phyloP scores from a whole-genome alignment of 139 green algal species.

The Spirogloea muscicola region DNA sequence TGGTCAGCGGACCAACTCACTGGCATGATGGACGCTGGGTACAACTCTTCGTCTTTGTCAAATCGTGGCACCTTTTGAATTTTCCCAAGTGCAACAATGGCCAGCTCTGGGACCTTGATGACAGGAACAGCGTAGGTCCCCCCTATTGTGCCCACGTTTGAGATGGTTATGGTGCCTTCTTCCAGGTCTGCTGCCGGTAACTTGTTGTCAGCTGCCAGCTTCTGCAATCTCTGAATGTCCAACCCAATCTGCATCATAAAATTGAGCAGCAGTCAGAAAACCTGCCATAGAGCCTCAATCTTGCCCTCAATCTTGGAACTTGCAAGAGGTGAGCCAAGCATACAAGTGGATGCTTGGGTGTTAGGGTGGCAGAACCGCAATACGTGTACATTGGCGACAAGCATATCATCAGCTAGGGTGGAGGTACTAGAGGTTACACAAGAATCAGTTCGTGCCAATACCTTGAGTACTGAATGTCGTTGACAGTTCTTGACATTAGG shows the following conservation, averaged over 20 bases:
- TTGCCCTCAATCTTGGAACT: no score
- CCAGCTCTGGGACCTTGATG: constrained; percentile 66
- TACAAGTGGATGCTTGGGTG: no score
- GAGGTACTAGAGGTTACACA: no score
- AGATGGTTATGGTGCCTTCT: constrained; percentile 77
- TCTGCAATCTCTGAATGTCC: constrained; percentile 69
- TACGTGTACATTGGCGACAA: no score
- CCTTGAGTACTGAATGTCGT: constrained; percentile 11
- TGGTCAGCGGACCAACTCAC: constrained; percentile 79
- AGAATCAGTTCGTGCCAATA: no score
- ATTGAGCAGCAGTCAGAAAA: no score
- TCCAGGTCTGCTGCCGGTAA: constrained; percentile 62
- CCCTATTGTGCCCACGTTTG: constrained; percentile 85
- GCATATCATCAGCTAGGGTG: no score
- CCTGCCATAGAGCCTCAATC: no score
- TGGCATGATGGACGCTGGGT: constrained; percentile 37
- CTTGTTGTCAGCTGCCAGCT: constrained; percentile 57
- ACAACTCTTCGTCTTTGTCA: not conserved
- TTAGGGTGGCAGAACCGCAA: no score
- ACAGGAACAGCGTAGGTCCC: constrained; percentile 77
- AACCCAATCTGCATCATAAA: constrained; percentile 45
- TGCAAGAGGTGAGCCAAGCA: no score
- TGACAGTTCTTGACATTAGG: constrained; percentile 58
- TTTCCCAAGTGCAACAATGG: constrained; percentile 79
- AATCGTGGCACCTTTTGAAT: constrained; percentile 50